These are phyloP conservation scores for Typha latifolia DNA, from an alignment of 176 grass and related monocot genomes.

Conservation along the genomic window DNA sequence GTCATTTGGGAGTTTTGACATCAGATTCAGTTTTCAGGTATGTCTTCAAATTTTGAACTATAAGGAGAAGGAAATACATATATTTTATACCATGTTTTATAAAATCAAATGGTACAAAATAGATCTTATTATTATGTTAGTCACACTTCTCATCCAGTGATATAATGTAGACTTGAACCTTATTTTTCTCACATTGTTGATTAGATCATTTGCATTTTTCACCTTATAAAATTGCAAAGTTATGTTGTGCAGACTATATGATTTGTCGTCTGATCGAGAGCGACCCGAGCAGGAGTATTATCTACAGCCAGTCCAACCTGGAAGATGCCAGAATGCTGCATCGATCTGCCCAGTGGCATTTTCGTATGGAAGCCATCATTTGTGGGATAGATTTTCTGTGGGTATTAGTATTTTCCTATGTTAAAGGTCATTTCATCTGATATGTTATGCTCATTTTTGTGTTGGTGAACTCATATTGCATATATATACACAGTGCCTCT, in stretches of 20 bases:
- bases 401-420: constrained; percentile 13
- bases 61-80: neutral
- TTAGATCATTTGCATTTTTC: neutral
- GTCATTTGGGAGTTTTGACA: constrained; percentile 80
- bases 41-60: constrained; percentile 10
- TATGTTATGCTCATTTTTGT: too few relatives aligned
- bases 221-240: constrained; percentile 11
- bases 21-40: constrained; percentile 92
- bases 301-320: constrained; percentile 68
- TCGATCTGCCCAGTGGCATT: constrained; percentile 78
- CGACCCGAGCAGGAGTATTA: constrained; percentile 81
- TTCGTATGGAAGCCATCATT: constrained; percentile 72
- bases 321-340: constrained; percentile 60
- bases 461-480: too few relatives aligned
- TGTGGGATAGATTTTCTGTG: constrained; percentile 96
- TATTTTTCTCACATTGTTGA: neutral
- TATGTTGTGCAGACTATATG: constrained; percentile 65
- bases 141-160: too few relatives aligned
- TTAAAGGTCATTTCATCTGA: neutral
- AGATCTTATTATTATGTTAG: too few relatives aligned
- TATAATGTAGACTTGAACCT: too few relatives aligned
- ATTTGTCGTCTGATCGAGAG: constrained; percentile 75
- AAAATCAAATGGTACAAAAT: neutral
- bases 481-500: too few relatives aligned
- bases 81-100: neutral